phyloP scores from a whole-genome alignment of 495 filamentous ascomycete genomes.

The Cercophora newfieldiana region DNA sequence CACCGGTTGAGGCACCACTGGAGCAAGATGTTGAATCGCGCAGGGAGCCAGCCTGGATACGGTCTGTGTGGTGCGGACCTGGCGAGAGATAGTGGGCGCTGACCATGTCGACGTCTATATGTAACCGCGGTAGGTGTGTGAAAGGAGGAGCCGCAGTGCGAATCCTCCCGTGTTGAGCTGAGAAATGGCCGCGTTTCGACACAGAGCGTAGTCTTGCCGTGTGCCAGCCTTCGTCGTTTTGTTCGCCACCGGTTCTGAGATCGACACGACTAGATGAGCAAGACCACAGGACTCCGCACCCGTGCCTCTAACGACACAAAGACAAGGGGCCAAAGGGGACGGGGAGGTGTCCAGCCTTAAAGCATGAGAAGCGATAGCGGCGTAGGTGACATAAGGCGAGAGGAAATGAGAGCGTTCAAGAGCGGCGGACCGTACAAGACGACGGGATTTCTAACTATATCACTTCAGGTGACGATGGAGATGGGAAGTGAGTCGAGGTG shows the following conservation, averaged over 20 bases:
- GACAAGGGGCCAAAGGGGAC: background rate
- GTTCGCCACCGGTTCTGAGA: background rate
- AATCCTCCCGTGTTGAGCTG: slow-evolving; percentile 23
- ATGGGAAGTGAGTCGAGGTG: background rate
- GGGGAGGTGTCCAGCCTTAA: background rate
- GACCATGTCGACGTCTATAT: slow-evolving; percentile 35
- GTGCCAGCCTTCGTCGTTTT: slow-evolving; percentile 14
- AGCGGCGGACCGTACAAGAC: background rate
- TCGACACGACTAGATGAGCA: background rate
- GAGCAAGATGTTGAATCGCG: slow-evolving; percentile 22
- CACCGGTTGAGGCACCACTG: slow-evolving; percentile 24
- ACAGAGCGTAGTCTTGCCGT: slow-evolving; percentile 22
- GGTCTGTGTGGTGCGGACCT: slow-evolving; percentile 24
- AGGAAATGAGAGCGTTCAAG: background rate
- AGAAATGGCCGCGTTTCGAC: slow-evolving; percentile 21
- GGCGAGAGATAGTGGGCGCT: slow-evolving; percentile 33
- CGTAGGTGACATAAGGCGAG: background rate
- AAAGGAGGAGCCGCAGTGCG: slow-evolving; percentile 16
- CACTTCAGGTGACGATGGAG: slow-evolving; percentile 1
- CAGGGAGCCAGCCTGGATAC: slow-evolving; percentile 23
- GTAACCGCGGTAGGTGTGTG: slow-evolving; percentile 20
- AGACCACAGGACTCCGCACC: background rate
- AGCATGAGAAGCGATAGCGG: background rate
- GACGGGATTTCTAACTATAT: slow-evolving; percentile 8
- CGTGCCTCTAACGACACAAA: background rate